phyloP scores from a whole-genome alignment of 2,329 filamentous ascomycete species.

The Metarhizium guizhouense region DNA sequence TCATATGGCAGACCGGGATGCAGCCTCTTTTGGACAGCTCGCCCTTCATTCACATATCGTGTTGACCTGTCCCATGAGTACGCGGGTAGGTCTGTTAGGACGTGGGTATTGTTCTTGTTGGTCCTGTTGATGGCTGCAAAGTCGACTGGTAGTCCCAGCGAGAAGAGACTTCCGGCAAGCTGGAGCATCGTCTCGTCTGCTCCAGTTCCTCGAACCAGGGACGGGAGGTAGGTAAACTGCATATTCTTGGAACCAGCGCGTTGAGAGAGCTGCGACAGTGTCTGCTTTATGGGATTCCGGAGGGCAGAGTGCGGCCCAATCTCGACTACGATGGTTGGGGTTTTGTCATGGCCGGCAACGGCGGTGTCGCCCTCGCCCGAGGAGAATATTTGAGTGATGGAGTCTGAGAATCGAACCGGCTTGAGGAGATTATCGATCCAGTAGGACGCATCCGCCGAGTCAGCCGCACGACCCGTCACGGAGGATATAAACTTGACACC shows the following conservation, averaged over 20 bases:
- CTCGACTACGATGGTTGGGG: constrained; percentile 26
- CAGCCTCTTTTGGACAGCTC: constrained; percentile 12
- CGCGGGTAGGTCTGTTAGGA: constrained; percentile 15
- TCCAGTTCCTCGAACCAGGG: constrained; percentile 8
- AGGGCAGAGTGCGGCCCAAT: constrained; percentile 36
- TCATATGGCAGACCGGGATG: constrained; percentile 21
- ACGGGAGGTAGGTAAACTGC: constrained; percentile 6
- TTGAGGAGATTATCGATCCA: too few relatives aligned
- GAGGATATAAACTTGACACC: constrained; percentile 1
- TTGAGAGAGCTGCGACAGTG: constrained; percentile 7
- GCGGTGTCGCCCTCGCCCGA: background rate
- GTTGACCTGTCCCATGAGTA: constrained; percentile 19
- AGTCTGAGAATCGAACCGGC: constrained; percentile 3
- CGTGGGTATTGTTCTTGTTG: background rate
- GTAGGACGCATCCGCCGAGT: too few relatives aligned
- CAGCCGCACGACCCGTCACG: background rate
- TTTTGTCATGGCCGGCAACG: background rate
- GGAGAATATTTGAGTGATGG: constrained; percentile 4
- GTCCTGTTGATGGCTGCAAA: constrained; percentile 31
- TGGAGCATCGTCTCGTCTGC: constrained; percentile 10
- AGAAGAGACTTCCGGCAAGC: constrained; percentile 30
- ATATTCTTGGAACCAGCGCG: too few relatives aligned
- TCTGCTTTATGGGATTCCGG: constrained; percentile 35
- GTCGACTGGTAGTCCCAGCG: constrained; percentile 29
- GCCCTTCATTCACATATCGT: constrained; percentile 2